Evolutionary conservation across 495 filamentous ascomycete genomes (phyloP), one percentile per base, ranked within the genome.

Genomic region (Xylaria nigripes): DNA sequence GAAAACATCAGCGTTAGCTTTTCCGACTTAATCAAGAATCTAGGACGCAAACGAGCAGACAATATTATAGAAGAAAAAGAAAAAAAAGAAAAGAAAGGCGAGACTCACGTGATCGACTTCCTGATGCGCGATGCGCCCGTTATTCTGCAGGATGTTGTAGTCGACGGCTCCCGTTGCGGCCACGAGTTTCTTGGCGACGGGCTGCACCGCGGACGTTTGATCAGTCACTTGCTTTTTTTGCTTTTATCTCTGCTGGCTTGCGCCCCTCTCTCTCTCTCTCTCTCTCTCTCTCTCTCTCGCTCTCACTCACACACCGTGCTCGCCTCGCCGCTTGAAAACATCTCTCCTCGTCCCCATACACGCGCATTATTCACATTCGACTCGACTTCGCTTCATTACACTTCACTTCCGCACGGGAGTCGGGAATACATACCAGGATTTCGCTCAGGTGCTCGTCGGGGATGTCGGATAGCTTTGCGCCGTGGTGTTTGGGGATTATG

Each of bases 101-200:
- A 15, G 16, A 73, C 82, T 70, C 72, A 94, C 93, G 74, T 99
- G 93, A 58, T 86, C 86, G 55, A 99, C 94, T 50, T 84, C 76
- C 72, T 99, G 93, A 72, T 99, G 94, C n/a, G 93, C 93, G 64
- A 87, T 77, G 19, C 79, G 72, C 23, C 93, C 93, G 65, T 99
- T 99, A 73, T 99, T 99, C 76, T 99, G 93, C 56, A 99, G 72
- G 48, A 99, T 77, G 65, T 99, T 99, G 76, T 86, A 99, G 63
- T 97, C 78, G 25, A 71, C 70, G 16, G 88, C 86, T 6, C 87
- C 87, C 12, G 78, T 81, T 22, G 88, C 90, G n/a, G 69, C 61
- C 44, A 84, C 92, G 22, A 99, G 79, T 63, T 84, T 90, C 79
- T 96, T 95, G 30, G 85, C 86, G 25, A 96, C 83, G 50, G 91